phyloP scores from a whole-genome alignment of 2,329 filamentous ascomycete species.

The Cytospora schulzeri region DNA sequence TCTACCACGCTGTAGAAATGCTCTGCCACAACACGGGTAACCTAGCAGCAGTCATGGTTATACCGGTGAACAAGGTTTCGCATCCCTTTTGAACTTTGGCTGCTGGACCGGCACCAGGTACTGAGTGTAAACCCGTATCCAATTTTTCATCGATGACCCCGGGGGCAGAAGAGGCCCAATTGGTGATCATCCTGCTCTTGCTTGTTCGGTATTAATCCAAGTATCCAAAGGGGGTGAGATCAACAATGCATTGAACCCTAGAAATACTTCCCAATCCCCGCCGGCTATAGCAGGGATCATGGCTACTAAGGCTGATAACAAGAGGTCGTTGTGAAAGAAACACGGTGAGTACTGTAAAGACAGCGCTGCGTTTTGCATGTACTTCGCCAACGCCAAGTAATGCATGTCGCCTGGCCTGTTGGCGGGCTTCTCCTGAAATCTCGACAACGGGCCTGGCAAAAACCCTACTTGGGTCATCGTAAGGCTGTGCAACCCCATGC shows the following conservation, averaged over 20 bases:
- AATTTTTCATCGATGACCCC: background rate
- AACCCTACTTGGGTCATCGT: background rate
- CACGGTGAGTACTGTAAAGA: conserved; percentile 13
- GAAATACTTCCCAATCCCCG: conserved; percentile 6
- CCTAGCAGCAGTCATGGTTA: background rate
- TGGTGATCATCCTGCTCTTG: background rate
- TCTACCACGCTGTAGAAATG: background rate
- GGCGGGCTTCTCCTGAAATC: background rate
- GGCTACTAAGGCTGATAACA: conserved; percentile 16
- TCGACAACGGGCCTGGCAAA: background rate
- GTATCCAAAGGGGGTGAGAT: background rate
- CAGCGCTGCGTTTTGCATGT: background rate
- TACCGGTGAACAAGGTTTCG: background rate
- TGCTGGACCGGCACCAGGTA: background rate
- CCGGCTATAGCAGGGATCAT: conserved; percentile 2
- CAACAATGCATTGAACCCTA: conserved; percentile 12
- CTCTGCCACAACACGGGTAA: background rate
- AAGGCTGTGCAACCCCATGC: background rate
- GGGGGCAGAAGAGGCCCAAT: background rate
- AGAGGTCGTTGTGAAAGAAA: conserved; percentile 8
- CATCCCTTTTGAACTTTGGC: background rate
- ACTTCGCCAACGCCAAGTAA: background rate
- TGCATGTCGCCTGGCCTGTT: conserved; percentile 1
- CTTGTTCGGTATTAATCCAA: background rate
- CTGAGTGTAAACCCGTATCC: background rate